These are phyloP conservation scores for Metschnikowia shivogae DNA, from an alignment of 805 yeast species.

Conservation along the genomic window DNA sequence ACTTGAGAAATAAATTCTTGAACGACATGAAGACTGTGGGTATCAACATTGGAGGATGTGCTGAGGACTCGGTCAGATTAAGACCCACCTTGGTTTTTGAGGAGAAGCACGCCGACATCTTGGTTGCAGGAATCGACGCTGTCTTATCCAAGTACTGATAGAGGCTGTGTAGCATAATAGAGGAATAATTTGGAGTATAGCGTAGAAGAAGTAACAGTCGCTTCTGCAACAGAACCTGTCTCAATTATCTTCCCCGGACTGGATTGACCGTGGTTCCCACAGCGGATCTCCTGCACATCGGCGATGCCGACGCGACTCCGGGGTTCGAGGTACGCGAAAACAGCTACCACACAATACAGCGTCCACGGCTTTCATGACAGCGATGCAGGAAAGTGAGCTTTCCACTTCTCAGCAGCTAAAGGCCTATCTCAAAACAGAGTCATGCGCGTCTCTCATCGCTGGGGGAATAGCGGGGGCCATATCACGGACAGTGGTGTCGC, in stretches of 20 bases:
- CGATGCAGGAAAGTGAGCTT: constrained; percentile 1
- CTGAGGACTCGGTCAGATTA: constrained; percentile 70
- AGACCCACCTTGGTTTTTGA: constrained; percentile 79
- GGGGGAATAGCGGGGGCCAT: constrained; percentile 79
- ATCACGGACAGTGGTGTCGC: constrained; percentile 89
- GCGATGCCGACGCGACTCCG: background rate
- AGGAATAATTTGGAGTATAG: background rate
- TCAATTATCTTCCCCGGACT: no score
- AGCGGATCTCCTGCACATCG: no score
- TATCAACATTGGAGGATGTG: constrained; percentile 83
- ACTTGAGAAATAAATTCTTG: constrained; percentile 59
- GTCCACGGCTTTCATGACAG: no score
- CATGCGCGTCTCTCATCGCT: constrained; percentile 59
- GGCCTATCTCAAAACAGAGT: constrained; percentile 38
- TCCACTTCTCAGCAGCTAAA: constrained; percentile 1
- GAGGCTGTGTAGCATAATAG: background rate
- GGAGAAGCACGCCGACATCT: constrained; percentile 72
- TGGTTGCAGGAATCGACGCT: constrained; percentile 42
- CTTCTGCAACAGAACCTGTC: no score
- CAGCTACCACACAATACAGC: no score
- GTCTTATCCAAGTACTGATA: constrained; percentile 32
- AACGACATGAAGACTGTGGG: constrained; percentile 58
- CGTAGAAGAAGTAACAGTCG: no score
- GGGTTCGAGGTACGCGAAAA: background rate
- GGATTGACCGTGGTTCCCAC: no score